Evolutionary conservation across 1,284 basidiomycete genomes (phyloP), one percentile per base, ranked within the genome.

Genomic region (Ceratobasidium sp.): DNA sequence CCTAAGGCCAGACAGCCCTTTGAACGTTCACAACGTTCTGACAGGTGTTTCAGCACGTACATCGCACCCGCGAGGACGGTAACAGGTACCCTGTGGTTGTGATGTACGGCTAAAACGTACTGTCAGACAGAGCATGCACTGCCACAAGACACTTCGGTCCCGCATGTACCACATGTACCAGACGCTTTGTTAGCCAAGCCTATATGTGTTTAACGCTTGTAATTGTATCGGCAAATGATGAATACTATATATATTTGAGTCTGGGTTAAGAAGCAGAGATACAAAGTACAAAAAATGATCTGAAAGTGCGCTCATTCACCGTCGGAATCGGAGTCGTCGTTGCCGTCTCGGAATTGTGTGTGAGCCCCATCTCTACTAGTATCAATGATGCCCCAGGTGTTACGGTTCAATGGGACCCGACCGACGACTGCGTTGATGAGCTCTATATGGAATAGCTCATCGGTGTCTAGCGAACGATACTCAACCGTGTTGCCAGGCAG

Each of bases 301-400:
- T 32, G 30, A 34, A 32, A 32, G 16, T 16, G 28, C 16, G 18
- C n/a, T 34, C 21, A 23, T 16, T 48, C 26, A 30, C 36, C 61
- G 18, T 58, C 30, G 34, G 36, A 39, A 39, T 39, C 36, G 36
- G 36, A 39, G 32, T 50, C 28, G 18, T 43, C 61, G 21, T 50
- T 32, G 18, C 36, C 46, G 30, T 64, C 61, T 18, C 23, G n/a
- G 32, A 67, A 67, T 21, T 55, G 48, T 3, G 50, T 41, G 45
- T 50, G 65, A 3, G 53, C 65, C 6, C 65, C 36, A 39, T 48
- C 23, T 36, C 50, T 23, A 14, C 65, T 57, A 1, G 39, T 36
- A 45, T 69, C 65, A 10, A 69, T 30, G 12, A 69, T 69, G 9
- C 50, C 65, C 65, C 65, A 69, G 16, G 36, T 57, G 16, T 65